phyloP scores from a whole-genome alignment of 345 rosid genomes.

The Euclidium syriacum region DNA sequence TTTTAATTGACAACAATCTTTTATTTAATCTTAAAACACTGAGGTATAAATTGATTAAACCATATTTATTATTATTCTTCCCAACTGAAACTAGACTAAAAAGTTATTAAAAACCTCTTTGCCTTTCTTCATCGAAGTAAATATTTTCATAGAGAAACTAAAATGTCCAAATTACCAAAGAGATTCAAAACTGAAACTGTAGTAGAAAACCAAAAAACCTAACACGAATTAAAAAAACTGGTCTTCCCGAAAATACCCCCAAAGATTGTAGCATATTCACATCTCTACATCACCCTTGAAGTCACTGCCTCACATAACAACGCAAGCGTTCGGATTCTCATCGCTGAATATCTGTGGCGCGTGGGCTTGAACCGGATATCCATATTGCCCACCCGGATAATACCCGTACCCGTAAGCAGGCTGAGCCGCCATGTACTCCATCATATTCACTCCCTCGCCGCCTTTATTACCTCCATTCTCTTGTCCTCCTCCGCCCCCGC shows the following conservation, averaged over 20 bases:
- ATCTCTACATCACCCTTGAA: not conserved
- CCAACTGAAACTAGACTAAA: too few relatives aligned
- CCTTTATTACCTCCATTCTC: conserved; percentile 26
- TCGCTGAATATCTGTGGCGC: conserved; percentile 56
- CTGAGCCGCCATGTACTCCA: conserved; percentile 40
- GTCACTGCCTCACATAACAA: conserved; percentile 35
- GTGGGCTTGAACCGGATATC: conserved; percentile 20
- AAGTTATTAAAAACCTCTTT: not conserved
- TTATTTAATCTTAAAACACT: too few relatives aligned
- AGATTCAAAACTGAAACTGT: not conserved
- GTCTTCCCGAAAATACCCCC: conserved; percentile 16
- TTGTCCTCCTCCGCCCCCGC: conserved; percentile 30
- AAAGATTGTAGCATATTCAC: conserved; percentile 1
- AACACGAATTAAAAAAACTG: not conserved
- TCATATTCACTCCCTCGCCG: conserved; percentile 32
- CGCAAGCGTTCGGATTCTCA: conserved; percentile 59
- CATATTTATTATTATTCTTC: too few relatives aligned
- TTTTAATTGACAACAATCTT: not conserved
- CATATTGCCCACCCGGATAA: conserved; percentile 27
- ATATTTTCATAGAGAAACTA: conserved; percentile 4
- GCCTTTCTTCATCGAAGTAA: not conserved
- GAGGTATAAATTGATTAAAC: too few relatives aligned
- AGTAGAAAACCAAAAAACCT: not conserved
- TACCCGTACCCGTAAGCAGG: conserved; percentile 36
- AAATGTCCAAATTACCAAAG: not conserved